A percentile compares a stretch with the other conserved stretches of the same genome.
phyloP scores from a whole-genome alignment of 2,329 filamentous ascomycete genomes.

The Xylariales sp. region DNA sequence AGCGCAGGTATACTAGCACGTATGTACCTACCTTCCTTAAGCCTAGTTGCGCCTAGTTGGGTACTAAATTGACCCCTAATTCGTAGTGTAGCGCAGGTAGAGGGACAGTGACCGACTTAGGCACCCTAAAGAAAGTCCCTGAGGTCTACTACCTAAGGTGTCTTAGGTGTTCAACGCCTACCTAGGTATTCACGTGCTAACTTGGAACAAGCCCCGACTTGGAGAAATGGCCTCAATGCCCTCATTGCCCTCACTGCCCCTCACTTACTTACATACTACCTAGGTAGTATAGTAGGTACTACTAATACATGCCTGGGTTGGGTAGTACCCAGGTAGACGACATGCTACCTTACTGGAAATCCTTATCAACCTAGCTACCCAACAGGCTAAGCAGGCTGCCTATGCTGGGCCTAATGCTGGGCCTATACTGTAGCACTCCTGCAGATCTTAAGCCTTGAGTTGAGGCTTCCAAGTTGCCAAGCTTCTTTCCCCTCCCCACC shows the following conservation, averaged over 20 bases:
- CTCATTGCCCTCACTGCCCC: constrained; percentile 8
- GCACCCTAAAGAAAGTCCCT: neutral
- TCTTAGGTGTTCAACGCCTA: neutral
- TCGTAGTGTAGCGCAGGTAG: too few species aligned
- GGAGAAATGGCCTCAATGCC: constrained; percentile 2
- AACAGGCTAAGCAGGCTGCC: neutral
- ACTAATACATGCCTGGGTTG: too few species aligned
- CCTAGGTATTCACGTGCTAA: constrained; percentile 16
- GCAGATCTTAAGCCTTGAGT: constrained; percentile 29
- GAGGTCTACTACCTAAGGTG: too few species aligned
- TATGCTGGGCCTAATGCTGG: neutral
- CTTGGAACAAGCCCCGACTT: neutral
- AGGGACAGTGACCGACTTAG: neutral
- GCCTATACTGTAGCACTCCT: constrained; percentile 5
- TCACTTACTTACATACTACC: constrained; percentile 7
- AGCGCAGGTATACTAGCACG: too few species aligned
- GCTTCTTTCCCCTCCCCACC: constrained; percentile 28
- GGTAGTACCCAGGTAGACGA: too few species aligned
- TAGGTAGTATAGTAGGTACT: too few species aligned
- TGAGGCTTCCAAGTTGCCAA: constrained; percentile 29
- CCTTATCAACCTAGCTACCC: neutral
- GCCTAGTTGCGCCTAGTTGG: too few species aligned
- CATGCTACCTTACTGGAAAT: neutral
- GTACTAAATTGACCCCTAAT: too few species aligned
- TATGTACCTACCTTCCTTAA: too few species aligned